Evolutionary conservation across 352 stramenopile genomes (phyloP).

Genomic region (Phytophthora sansomeana): DNA sequence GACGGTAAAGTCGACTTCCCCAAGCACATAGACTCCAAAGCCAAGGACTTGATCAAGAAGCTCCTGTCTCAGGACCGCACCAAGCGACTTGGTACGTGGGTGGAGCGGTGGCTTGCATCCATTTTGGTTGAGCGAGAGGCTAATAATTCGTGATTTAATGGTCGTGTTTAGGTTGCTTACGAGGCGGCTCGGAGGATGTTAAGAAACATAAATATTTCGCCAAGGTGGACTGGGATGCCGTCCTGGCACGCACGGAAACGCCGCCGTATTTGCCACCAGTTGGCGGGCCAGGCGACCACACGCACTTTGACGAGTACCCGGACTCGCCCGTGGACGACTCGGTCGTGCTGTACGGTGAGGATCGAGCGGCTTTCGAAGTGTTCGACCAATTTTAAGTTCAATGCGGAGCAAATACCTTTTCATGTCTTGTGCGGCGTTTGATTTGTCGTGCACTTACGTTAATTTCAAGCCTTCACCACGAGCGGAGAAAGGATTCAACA

Average conservation of each 20-base stretch:
- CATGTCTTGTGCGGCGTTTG: constrained; percentile 17
- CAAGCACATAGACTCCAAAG: constrained; percentile 90
- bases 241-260: constrained; percentile 74
- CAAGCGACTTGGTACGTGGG: constrained; percentile 81
- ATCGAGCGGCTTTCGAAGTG: constrained; percentile 85
- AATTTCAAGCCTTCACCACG: not conserved
- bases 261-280: constrained; percentile 90
- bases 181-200: constrained; percentile 88
- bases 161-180: constrained; percentile 84
- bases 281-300: constrained; percentile 85
- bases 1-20: constrained; percentile 92
- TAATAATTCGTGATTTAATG: constrained; percentile 6
- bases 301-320: constrained; percentile 95
- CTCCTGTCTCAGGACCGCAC: constrained; percentile 90
- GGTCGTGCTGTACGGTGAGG: constrained; percentile 83
- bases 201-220: constrained; percentile 95
- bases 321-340: constrained; percentile 90
- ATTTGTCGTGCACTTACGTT: no score
- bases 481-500: constrained; percentile 7
- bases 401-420: constrained; percentile 39
- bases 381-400: constrained; percentile 87
- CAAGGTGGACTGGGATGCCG: constrained; percentile 86
- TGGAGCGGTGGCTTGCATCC: no score
- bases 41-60: constrained; percentile 93
- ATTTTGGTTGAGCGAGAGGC: not conserved